Percentiles rank a stretch among this genome's conserved stretches.
These are phyloP conservation scores for Entomortierella beljakovae DNA, from an alignment of 192 early-diverging fungal species.

Conservation along the genomic window DNA sequence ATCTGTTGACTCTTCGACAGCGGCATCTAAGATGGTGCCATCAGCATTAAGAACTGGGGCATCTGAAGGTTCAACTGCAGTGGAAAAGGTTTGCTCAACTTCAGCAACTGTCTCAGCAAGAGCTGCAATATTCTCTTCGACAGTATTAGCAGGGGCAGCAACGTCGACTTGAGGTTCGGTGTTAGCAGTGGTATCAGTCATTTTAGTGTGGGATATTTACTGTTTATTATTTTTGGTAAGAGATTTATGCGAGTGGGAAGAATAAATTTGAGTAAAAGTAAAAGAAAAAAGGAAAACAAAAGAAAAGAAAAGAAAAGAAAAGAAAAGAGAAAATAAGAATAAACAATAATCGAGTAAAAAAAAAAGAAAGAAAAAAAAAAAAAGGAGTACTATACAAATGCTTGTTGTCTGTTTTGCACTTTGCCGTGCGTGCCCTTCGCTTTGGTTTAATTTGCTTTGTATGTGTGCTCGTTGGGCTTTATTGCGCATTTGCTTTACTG, in stretches of 20 bases:
- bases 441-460: background rate
- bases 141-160: background rate
- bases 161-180: slow-evolving; percentile 6
- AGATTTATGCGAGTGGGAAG: background rate
- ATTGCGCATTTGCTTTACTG: background rate
- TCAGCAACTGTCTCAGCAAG: slow-evolving; percentile 9
- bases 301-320: slow-evolving; percentile 13
- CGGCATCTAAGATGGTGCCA: background rate
- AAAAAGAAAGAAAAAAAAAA: background rate
- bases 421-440: background rate
- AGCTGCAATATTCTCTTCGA: background rate
- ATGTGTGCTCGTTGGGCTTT: slow-evolving; percentile 14
- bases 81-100: slow-evolving; percentile 35
- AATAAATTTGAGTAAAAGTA: background rate
- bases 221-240: background rate
- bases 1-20: slow-evolving; percentile 8
- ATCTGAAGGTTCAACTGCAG: slow-evolving; percentile 41
- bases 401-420: background rate
- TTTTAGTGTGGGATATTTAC: too few relatives aligned
- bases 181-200: slow-evolving; percentile 26
- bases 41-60: slow-evolving; percentile 34
- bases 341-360: background rate
- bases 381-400: background rate
- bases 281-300: background rate
- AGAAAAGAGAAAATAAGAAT: background rate